A percentile compares a stretch with the other conserved stretches of the same genome.
Evolutionary conservation across 768 basidiomycete genomes (phyloP).

Genomic region (Lentinula lateritia): DNA sequence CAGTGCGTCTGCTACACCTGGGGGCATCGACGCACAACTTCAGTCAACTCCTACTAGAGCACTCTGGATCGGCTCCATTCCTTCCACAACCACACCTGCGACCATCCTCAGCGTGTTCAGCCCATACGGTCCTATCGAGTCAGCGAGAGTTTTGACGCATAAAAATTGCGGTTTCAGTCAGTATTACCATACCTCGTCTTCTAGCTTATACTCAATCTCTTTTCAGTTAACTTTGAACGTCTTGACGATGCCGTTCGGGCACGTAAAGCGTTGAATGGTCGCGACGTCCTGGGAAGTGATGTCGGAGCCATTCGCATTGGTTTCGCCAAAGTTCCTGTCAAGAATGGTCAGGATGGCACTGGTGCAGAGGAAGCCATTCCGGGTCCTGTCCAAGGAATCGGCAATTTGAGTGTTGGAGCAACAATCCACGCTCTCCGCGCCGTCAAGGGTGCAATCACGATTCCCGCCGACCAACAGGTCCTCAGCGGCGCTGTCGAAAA

Average conservation of each 20-base stretch:
- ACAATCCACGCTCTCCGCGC: constrained; percentile 83
- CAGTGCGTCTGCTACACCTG: constrained; percentile 47
- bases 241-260: constrained; percentile 96
- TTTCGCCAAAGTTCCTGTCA: constrained; percentile 94
- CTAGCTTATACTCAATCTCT: not conserved
- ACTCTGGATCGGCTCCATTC: constrained; percentile 97
- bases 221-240: constrained; percentile 92
- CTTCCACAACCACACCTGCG: constrained; percentile 89
- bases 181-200: constrained; percentile 22
- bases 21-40: constrained; percentile 76
- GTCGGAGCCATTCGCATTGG: constrained; percentile 97
- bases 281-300: constrained; percentile 93
- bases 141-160: constrained; percentile 91
- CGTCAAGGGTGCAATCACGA: constrained; percentile 87
- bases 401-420: constrained; percentile 80
- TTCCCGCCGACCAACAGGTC: constrained; percentile 91
- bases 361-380: constrained; percentile 59
- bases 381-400: constrained; percentile 73
- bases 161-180: constrained; percentile 93
- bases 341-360: constrained; percentile 66
- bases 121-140: constrained; percentile 96
- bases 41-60: constrained; percentile 93
- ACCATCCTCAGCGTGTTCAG: constrained; percentile 95
- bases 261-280: constrained; percentile 90
- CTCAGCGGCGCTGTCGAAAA: constrained; percentile 91